These are phyloP conservation scores for Sphaerobolus stellatus DNA, from an alignment of 1,284 basidiomycete genomes.

Conservation along the genomic window DNA sequence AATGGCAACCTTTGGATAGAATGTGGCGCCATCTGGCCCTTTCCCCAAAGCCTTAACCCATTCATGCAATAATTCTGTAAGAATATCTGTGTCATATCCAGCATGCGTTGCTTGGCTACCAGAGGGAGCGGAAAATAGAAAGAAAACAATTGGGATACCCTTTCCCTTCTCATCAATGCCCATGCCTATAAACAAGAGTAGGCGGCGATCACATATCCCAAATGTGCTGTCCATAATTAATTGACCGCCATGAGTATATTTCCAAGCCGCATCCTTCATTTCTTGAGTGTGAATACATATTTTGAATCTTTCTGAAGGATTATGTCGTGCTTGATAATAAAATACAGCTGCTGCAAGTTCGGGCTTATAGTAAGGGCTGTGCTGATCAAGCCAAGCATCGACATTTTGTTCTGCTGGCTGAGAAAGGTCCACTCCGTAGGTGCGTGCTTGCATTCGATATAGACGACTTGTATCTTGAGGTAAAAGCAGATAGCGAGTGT, in stretches of 20 bases:
- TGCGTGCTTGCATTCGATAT: conserved; percentile 20
- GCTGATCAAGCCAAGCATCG: conserved; percentile 23
- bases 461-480: conserved; percentile 20
- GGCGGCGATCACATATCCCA: conserved; percentile 30
- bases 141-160: conserved; percentile 34
- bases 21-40: conserved; percentile 12
- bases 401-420: conserved; percentile 22
- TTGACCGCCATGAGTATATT: conserved; percentile 31
- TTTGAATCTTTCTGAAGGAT: conserved; percentile 23
- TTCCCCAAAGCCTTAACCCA: conserved; percentile 24
- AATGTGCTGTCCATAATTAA: conserved; percentile 41
- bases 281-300: conserved; percentile 32
- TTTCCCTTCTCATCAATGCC: conserved; percentile 28
- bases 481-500: conserved; percentile 19
- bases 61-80: conserved; percentile 26
- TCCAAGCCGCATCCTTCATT: conserved; percentile 36
- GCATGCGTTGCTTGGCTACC: conserved; percentile 31
- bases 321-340: conserved; percentile 23
- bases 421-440: conserved; percentile 22
- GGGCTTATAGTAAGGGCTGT: conserved; percentile 21
- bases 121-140: conserved; percentile 38
- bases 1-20: conserved; percentile 29
- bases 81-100: conserved; percentile 34
- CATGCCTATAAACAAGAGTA: conserved; percentile 39
- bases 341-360: conserved; percentile 26